Evolutionary conservation across 2,329 filamentous ascomycete species (phyloP).

Genomic region (Pyricularia grisea): DNA sequence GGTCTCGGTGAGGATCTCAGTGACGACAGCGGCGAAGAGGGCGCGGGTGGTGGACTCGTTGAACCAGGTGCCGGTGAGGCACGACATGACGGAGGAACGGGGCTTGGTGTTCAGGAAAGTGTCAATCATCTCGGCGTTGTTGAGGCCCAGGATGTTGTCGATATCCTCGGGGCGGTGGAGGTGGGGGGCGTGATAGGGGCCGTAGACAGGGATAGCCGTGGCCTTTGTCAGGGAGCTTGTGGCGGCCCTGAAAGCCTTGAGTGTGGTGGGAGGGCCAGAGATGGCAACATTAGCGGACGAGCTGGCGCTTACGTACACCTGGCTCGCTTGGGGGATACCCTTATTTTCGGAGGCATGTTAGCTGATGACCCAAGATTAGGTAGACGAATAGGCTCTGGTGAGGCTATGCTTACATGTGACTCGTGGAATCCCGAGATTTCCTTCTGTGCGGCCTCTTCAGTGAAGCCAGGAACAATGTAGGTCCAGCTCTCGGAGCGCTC

Average conservation of each 20-base stretch:
- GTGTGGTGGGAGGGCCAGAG: constrained; percentile 42
- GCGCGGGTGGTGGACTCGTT: constrained; percentile 27
- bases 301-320: constrained; percentile 44
- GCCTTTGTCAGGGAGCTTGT: constrained; percentile 25
- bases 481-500: constrained; percentile 55
- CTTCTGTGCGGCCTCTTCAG: constrained; percentile 38
- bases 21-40: constrained; percentile 32
- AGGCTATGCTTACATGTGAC: constrained; percentile 31
- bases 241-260: constrained; percentile 26
- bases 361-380: too few relatives aligned
- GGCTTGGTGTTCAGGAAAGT: constrained; percentile 32
- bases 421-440: constrained; percentile 49
- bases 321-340: constrained; percentile 32
- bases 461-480: constrained; percentile 49
- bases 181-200: constrained; percentile 47
- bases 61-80: constrained; percentile 34
- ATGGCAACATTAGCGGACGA: constrained; percentile 39
- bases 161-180: constrained; percentile 36
- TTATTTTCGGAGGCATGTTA: constrained; percentile 11
- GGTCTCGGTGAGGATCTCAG: constrained; percentile 40
- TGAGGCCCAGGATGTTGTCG: constrained; percentile 33
- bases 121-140: constrained; percentile 26
- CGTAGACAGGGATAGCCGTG: constrained; percentile 42
- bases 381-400: too few relatives aligned
- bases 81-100: constrained; percentile 40